A percentile compares a stretch with the other conserved stretches of the same genome.
Evolutionary conservation across 2,329 filamentous ascomycete species (phyloP).

Genomic region (Lachnellula cervina): DNA sequence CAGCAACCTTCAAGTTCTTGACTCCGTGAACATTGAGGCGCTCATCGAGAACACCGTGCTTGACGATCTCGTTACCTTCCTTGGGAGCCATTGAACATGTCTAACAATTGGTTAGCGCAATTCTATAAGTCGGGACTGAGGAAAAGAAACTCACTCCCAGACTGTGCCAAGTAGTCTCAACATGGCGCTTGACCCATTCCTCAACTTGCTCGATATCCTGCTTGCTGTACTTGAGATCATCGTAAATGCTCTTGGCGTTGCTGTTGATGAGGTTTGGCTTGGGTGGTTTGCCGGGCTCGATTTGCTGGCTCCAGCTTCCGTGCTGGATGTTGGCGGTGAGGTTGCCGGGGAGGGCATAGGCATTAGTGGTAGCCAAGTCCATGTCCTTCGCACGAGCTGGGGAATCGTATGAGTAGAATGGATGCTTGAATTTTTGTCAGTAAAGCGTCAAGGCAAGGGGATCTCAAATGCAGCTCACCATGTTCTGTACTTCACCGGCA

Average conservation of each 20-base stretch:
- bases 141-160: constrained; percentile 34
- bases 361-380: constrained; percentile 69
- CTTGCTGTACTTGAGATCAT: constrained; percentile 62
- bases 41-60: constrained; percentile 38
- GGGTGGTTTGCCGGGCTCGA: constrained; percentile 48
- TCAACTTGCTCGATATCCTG: constrained; percentile 47
- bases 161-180: constrained; percentile 37
- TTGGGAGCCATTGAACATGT: constrained; percentile 38
- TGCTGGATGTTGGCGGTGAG: constrained; percentile 39
- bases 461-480: constrained; percentile 31
- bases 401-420: constrained; percentile 67
- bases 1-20: constrained; percentile 39
- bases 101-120: constrained; percentile 30
- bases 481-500: constrained; percentile 41
- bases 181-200: constrained; percentile 57
- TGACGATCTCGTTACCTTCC: constrained; percentile 68
- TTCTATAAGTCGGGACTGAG: too few relatives aligned
- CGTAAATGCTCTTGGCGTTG: constrained; percentile 54
- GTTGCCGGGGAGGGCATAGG: constrained; percentile 59
- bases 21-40: constrained; percentile 37
- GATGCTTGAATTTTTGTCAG: constrained; percentile 50
- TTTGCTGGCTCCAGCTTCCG: constrained; percentile 59
- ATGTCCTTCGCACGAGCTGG: constrained; percentile 66
- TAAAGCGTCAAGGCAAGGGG: background rate
- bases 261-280: constrained; percentile 52